Evolutionary conservation across 176 grass and related monocot genomes (phyloP).

Genomic region (Panicum miliaceum): DNA sequence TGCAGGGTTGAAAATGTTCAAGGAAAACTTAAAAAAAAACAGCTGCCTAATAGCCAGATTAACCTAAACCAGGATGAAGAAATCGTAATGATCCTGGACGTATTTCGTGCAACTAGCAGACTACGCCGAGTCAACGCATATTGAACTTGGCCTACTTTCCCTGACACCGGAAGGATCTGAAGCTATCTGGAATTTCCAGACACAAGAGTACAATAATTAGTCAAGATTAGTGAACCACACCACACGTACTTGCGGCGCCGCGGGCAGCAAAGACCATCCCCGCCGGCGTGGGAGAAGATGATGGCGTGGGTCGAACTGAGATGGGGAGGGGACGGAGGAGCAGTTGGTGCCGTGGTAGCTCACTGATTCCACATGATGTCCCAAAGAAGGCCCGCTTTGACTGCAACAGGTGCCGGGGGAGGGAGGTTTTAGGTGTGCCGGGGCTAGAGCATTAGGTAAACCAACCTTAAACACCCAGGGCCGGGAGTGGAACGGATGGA

Average conservation of each 20-base stretch:
- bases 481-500: neutral
- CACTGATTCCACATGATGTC: conserved; percentile 50
- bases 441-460: conserved; percentile 58
- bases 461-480: conserved; percentile 23
- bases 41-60: neutral
- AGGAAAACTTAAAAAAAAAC: neutral
- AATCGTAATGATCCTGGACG: neutral
- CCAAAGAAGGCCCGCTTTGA: conserved; percentile 49
- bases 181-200: neutral
- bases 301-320: neutral
- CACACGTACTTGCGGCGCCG: neutral
- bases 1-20: conserved; percentile 9
- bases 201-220: neutral
- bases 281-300: neutral
- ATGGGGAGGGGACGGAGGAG: neutral
- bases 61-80: neutral
- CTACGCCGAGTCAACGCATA: conserved; percentile 4
- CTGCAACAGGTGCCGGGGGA: conserved; percentile 34
- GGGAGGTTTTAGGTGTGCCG: conserved; percentile 54
- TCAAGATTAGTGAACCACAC: neutral
- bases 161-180: neutral
- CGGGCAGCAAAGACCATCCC: neutral
- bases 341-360: conserved; percentile 45
- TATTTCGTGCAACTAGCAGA: neutral
- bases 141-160: neutral